Evolutionary conservation across 1,139 yeast species (phyloP), one percentile per base, ranked within the genome.

Genomic region (Blastobotrys petasosporus): DNA sequence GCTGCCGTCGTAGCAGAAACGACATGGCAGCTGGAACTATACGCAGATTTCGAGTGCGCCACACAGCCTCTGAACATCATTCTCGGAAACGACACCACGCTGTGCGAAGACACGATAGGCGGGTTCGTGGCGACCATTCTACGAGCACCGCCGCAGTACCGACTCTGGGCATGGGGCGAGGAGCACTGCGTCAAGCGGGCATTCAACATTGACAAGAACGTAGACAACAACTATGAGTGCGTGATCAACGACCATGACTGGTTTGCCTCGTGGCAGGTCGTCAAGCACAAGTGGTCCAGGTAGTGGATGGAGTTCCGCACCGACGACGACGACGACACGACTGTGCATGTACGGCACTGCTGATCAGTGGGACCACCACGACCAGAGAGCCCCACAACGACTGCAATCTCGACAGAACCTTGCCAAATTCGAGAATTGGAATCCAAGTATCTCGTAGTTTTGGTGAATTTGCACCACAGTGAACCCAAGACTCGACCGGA

Each of bases 261-360:
- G 8, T 42, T 41, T 41, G 28, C n/a, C 2, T 37, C 41, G 4
- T 42, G 45, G 45, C 31, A 25, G 12, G 45, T 42, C 29, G 35
- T 17, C 35, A 10, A 17, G n/a, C 12, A 31, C 36, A 9, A 33
- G 16, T 33, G 16, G 25, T 20, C 25, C 6, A 20, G 25, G 7
- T 20, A 20, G 25, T n/a, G n/a, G n/a, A n/a, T n/a, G n/a, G n/a
- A n/a, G n/a, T n/a, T 20, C 25, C 25, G 25, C 25, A 20, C 25
- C n/a, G n/a, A n/a, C n/a, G n/a, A n/a, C n/a, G n/a, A n/a, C n/a
- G 25, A 20, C 25, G 25, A 20, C 25, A 20, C 6, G 25, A 20
- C n/a, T 20, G 7, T 20, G 25, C 25, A 20, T n/a, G n/a, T 7
- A 20, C 25, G 25, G 25, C 25, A 7, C 25, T 7, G 25, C 25